Conservation (phyloP, 345 rosid genomes). For the Lepidium didymum region DNA sequence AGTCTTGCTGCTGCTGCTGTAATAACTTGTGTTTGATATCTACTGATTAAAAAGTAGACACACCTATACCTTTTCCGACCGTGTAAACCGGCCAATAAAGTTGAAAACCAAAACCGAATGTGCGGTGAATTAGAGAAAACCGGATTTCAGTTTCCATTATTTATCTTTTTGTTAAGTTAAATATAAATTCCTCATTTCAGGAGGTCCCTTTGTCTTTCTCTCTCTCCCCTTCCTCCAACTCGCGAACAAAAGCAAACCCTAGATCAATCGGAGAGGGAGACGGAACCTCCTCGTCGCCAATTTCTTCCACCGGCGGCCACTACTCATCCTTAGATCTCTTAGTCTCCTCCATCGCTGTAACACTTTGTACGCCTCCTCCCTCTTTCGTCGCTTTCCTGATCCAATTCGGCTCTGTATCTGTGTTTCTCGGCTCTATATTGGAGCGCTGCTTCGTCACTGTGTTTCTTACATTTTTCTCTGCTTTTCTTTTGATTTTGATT, state of each 20-base stretch:
- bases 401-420: background rate
- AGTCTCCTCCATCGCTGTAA: background rate
- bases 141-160: background rate
- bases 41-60: no score
- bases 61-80: background rate
- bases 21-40: no score
- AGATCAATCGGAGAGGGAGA: conserved; percentile 25
- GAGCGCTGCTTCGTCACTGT: background rate
- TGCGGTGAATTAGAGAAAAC: background rate
- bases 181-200: conserved; percentile 1
- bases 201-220: background rate
- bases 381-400: conserved; percentile 1
- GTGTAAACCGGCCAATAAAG: background rate
- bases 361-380: conserved; percentile 9
- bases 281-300: conserved; percentile 22
- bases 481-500: background rate
- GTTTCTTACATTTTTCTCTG: background rate
- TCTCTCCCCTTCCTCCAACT: conserved; percentile 2
- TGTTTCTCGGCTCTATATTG: background rate
- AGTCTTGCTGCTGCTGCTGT: background rate
- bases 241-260: conserved; percentile 27
- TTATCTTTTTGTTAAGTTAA: background rate
- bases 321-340: conserved; percentile 6
- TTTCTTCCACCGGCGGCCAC: background rate
- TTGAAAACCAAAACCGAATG: background rate